phyloP scores from a whole-genome alignment of 306 rosid species.

The Clitoria ternatea region DNA sequence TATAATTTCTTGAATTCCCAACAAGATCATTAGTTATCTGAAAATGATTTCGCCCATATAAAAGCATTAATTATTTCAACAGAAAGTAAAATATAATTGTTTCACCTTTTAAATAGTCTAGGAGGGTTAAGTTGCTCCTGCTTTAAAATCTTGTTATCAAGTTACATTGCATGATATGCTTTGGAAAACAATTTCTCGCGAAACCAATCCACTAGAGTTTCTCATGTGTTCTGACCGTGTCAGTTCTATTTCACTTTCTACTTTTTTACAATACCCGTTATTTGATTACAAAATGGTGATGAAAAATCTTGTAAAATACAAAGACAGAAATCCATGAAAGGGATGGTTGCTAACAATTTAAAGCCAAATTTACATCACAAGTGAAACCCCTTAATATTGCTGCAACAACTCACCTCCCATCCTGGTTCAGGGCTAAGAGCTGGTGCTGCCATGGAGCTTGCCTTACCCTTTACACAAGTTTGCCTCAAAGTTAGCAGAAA shows the following conservation, averaged over 20 bases:
- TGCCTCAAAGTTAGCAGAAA: conserved; percentile 14
- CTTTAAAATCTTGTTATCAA: not conserved
- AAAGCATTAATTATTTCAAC: not conserved
- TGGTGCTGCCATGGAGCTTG: conserved; percentile 92
- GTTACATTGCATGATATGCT: not conserved
- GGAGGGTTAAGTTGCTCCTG: not conserved
- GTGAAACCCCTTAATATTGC: not conserved
- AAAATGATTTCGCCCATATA: not conserved
- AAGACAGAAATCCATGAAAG: not conserved
- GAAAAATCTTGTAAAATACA: not conserved
- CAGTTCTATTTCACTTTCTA: not conserved
- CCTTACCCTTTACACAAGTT: conserved; percentile 66
- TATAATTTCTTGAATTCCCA: not conserved
- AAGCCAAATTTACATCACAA: not conserved
- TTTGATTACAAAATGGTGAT: not conserved
- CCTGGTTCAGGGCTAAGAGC: conserved; percentile 88
- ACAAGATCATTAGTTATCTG: conserved; percentile 5
- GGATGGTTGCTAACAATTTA: not conserved
- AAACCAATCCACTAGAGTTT: not conserved
- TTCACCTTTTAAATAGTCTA: not conserved
- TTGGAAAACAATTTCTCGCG: not conserved
- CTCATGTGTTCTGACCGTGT: not conserved
- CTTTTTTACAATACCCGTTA: not conserved
- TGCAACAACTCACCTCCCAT: conserved; percentile 73
- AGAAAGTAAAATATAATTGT: not conserved